Evolutionary conservation across 1,284 basidiomycete species (phyloP), one percentile per base, ranked within the genome.

Genomic region (Cutaneotrichosporon cyanovorans): DNA sequence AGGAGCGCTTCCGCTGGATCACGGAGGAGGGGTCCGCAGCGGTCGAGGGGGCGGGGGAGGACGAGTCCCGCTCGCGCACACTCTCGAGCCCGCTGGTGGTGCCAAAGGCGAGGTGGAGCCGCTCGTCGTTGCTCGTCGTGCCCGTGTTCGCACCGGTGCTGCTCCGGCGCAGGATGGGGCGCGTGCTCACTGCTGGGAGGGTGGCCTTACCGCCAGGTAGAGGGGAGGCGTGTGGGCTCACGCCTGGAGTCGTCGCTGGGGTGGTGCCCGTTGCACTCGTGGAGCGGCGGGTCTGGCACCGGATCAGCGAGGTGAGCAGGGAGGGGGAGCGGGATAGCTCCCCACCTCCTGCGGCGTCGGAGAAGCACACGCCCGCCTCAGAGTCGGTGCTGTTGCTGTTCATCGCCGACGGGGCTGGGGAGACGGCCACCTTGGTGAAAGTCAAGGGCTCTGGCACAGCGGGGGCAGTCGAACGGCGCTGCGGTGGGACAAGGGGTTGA

Each of bases 291-390:
- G 8, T 12, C 35, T 55, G 49, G 22, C 34, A 34, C 40, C 46
- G 54, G n/a, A 56, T 56, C 22, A 56, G 37, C 18, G 45, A 50
- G 21, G 54, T 56, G 39, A 56, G 50, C 15, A 56, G 54, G 11
- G 47, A 50, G 1, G 54, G 54, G 15, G 47, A 50, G 22, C 54
- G 44, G 8, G 47, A 52, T 16, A 56, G 50, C 25, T 28, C 25
- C 8, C 25, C 12, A 12, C 14, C 9, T 14, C 19, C 22, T 36
- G 18, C 20, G 39, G 28, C 12, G 39, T 50, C 53, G 19, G 35
- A 42, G n/a, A 35, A 20, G 22, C n/a, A 31, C 37, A 22, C 39
- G n/a, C n/a, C n/a, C 23, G 33, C 21, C 35, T 55, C 50, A 34
- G 40, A 45, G 47, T 55, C 53, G 34, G 53, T 51, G 19, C 45